Base-by-base conservation (phyloP, 441 rosid genomes). In the Gossypium gossypioides region DNA sequence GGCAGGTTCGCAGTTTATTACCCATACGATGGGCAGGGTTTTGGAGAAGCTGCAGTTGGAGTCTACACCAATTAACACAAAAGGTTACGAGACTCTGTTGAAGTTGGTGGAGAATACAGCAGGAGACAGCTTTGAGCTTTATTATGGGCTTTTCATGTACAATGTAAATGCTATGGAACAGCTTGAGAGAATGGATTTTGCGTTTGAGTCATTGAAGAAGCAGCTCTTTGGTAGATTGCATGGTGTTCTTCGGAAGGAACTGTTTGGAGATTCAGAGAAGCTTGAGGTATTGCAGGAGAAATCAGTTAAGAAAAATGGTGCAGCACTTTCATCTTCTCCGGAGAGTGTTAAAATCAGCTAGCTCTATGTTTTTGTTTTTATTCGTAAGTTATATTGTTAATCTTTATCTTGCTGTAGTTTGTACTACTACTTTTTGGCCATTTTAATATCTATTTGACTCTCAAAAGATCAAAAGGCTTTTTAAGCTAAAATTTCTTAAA, bases 141-240 rank as follows among this genome's bases (percentile, higher is more conserved):
- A 83, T 68, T 87, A 87, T 52, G 94, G 91, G 5, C 55, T 89
- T 37, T 89, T 87, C 81, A 60, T 87, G 82, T 87, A 83, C 75
- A 89, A 89, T 61, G 78, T 66, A 69, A 87, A 89, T 74, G 90
- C 90, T 16, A 84, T 89, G 90, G 90, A 89, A 74, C 90, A 87
- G 61, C 83, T 87, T 29, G 86, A 86, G 83, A 82, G 83, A 70
- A 70, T 85, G 77, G 89, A 79, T 66, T 59, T 77, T 74, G 89
- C 91, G 15, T 85, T 86, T 21, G 88, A 89, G 69, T 79, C 87
- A 34, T 63, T 89, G 80, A 86, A 84, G 86, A 84, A 89, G 77
- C 83, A 83, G 80, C 86, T 89, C 24, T 82, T 86, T 76, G 86
- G 86, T 60, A 78, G 74, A 57, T 71, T 84, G 46, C 90, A 87